These are phyloP conservation scores for Colletotrichum costaricense DNA, from an alignment of 2,329 filamentous ascomycete species.

Conservation along the genomic window DNA sequence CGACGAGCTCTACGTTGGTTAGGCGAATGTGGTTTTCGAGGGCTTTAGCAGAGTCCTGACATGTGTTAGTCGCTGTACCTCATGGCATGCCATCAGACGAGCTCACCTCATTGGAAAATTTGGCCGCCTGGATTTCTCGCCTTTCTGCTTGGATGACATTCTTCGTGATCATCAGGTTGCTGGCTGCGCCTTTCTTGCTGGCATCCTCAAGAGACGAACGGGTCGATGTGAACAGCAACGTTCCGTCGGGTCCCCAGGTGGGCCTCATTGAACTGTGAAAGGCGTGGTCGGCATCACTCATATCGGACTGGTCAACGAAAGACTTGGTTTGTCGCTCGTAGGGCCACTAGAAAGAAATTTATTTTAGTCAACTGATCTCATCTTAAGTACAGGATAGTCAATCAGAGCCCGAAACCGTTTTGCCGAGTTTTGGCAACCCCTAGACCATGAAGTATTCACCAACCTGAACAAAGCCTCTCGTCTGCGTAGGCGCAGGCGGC, in stretches of 20 bases:
- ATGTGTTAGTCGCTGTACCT: constrained; percentile 36
- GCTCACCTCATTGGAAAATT: constrained; percentile 67
- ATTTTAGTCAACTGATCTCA: constrained; percentile 48
- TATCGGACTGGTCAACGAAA: constrained; percentile 68
- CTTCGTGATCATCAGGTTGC: constrained; percentile 64
- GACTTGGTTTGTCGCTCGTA: constrained; percentile 84
- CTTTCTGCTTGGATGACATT: constrained; percentile 71
- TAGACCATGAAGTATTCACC: constrained; percentile 64
- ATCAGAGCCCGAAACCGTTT: background rate
- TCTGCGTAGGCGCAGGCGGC: constrained; percentile 59
- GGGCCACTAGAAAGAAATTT: constrained; percentile 76
- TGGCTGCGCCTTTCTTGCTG: constrained; percentile 50
- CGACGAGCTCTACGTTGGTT: constrained; percentile 63
- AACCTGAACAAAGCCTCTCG: constrained; percentile 87
- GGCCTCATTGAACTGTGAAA: constrained; percentile 83
- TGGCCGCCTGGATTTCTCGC: constrained; percentile 73
- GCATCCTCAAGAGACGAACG: constrained; percentile 35
- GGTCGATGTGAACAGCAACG: constrained; percentile 69
- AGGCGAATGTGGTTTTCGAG: constrained; percentile 66
- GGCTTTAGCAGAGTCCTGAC: constrained; percentile 65
- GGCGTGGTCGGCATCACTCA: constrained; percentile 71
- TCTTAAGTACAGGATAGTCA: constrained; percentile 45
- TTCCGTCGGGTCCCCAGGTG: constrained; percentile 81
- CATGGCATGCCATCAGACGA: background rate
- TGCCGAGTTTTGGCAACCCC: constrained; percentile 23